Percentiles rank a stretch among this genome's conserved stretches.
Evolutionary conservation across 2,329 filamentous ascomycete species (phyloP).

Genomic region (Thielaviopsis populi): DNA sequence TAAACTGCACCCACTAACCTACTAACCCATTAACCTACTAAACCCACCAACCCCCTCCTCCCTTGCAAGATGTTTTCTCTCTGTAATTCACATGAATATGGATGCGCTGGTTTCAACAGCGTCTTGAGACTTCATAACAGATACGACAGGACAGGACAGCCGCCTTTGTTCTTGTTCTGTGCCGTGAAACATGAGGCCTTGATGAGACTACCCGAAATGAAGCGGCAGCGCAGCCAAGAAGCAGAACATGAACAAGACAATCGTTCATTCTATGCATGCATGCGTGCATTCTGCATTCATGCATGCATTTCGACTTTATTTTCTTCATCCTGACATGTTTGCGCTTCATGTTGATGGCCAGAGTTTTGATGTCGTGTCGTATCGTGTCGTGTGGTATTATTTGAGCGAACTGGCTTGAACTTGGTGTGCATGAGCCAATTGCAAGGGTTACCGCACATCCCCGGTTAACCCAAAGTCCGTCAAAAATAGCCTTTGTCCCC

Average conservation of each 20-base stretch:
- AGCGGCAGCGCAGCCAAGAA: not conserved
- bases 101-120: too few species aligned
- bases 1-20: too few species aligned
- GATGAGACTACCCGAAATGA: not conserved
- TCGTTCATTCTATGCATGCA: not conserved
- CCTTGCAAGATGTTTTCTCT: too few species aligned
- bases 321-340: not conserved
- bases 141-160: not conserved
- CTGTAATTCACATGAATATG: too few species aligned
- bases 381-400: not conserved
- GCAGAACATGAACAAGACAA: not conserved
- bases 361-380: too few species aligned
- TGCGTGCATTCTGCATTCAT: not conserved
- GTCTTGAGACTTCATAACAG: not conserved
- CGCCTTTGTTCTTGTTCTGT: not conserved
- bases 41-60: too few species aligned
- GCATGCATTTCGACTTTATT: not conserved
- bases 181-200: not conserved
- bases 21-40: too few species aligned
- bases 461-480: not conserved
- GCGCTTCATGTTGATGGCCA: not conserved
- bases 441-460: conserved; percentile 1
- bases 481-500: not conserved
- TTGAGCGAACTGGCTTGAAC: not conserved
- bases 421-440: not conserved